Percentiles rank a stretch among this genome's conserved stretches.
Evolutionary conservation across 2,329 filamentous ascomycete species (phyloP).

Genomic region (Aschersonia sp.): DNA sequence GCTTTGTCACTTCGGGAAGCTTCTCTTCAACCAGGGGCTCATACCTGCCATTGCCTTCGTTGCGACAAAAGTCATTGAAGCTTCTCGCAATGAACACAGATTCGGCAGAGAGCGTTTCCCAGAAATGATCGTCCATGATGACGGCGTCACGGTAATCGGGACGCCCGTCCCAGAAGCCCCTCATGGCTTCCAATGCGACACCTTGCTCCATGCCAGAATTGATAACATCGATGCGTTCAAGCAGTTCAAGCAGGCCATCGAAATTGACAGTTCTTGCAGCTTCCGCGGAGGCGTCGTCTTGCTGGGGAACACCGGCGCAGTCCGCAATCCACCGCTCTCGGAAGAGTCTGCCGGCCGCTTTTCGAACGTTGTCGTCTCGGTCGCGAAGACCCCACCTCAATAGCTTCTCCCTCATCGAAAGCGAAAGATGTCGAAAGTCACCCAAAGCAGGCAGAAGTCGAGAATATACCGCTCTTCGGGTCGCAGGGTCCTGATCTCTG

Average conservation of each 20-base stretch:
- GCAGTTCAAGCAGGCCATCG: slow-evolving; percentile 73
- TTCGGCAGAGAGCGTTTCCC: slow-evolving; percentile 70
- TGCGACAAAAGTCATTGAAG: slow-evolving; percentile 85
- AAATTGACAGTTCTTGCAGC: slow-evolving; percentile 48
- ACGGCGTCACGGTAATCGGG: slow-evolving; percentile 66
- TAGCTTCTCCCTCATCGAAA: slow-evolving; percentile 90
- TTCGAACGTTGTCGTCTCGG: slow-evolving; percentile 84
- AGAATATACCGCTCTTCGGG: slow-evolving; percentile 74
- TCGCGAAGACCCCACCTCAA: slow-evolving; percentile 90
- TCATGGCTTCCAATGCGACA: slow-evolving; percentile 87
- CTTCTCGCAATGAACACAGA: slow-evolving; percentile 81
- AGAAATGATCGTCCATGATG: slow-evolving; percentile 59
- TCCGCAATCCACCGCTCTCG: slow-evolving; percentile 96
- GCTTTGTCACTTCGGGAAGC: slow-evolving; percentile 82
- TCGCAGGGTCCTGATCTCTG: slow-evolving; percentile 73
- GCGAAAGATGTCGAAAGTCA: slow-evolving; percentile 84
- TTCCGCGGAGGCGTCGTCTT: slow-evolving; percentile 39
- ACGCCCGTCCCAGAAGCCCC: slow-evolving; percentile 86
- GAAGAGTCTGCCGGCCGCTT: slow-evolving; percentile 81
- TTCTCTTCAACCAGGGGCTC: slow-evolving; percentile 76
- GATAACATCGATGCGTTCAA: slow-evolving; percentile 87
- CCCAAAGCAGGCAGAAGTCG: slow-evolving; percentile 75
- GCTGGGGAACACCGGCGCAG: slow-evolving; percentile 56
- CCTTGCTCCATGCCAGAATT: slow-evolving; percentile 83
- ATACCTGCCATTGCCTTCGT: slow-evolving; percentile 57